Percentiles rank a stretch among this genome's conserved stretches.
phyloP scores from a whole-genome alignment of 768 basidiomycete species.

The Phanerochaete sordida region DNA sequence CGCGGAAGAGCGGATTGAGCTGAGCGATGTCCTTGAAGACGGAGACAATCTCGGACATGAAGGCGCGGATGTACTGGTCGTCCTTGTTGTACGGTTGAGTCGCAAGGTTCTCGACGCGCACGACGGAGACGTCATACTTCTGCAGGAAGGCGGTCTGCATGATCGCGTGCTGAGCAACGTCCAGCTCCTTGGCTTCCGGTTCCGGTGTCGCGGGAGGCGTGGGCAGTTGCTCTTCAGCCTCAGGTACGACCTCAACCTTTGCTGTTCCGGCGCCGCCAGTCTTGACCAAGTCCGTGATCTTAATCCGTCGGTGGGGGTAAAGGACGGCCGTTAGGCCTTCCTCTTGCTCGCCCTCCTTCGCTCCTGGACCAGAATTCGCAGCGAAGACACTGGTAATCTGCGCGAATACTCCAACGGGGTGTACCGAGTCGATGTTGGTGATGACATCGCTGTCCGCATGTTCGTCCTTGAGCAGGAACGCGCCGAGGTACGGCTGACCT shows the following conservation, averaged over 20 bases:
- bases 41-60: constrained; percentile 94
- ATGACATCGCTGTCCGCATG: constrained; percentile 91
- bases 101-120: constrained; percentile 78
- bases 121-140: constrained; percentile 80
- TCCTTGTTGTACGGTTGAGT: constrained; percentile 87
- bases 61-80: constrained; percentile 91
- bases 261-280: constrained; percentile 41
- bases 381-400: constrained; percentile 94
- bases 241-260: constrained; percentile 29
- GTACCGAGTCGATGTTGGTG: constrained; percentile 81
- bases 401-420: constrained; percentile 93
- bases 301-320: constrained; percentile 89
- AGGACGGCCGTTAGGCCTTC: constrained; percentile 93
- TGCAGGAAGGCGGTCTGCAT: constrained; percentile 85
- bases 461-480: constrained; percentile 94
- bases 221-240: constrained; percentile 20
- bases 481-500: constrained; percentile 95
- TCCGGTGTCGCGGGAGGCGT: constrained; percentile 29
- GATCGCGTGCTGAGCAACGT: constrained; percentile 38
- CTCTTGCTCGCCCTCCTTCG: constrained; percentile 73
- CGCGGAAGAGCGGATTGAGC: constrained; percentile 95
- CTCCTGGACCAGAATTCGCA: constrained; percentile 46
- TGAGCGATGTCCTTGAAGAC: constrained; percentile 99
- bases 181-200: constrained; percentile 3
- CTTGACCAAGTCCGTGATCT: constrained; percentile 83